phyloP scores from a whole-genome alignment of 1,284 basidiomycete genomes.

The Trametes polyzona region DNA sequence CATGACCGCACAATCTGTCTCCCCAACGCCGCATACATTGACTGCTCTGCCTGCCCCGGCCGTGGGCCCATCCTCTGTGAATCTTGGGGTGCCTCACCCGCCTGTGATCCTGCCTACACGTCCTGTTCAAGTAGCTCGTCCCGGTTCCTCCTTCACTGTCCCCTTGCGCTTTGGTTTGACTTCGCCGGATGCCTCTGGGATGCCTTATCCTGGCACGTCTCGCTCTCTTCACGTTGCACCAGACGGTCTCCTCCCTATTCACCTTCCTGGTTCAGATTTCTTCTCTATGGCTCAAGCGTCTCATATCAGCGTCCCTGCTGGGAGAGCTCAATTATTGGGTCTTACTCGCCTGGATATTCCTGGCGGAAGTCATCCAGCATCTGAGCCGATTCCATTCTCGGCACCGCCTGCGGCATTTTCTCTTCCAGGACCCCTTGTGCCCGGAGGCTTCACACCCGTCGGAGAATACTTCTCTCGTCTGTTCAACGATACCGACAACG shows the following conservation, averaged over 20 bases:
- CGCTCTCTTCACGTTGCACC: background rate
- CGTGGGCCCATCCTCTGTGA: background rate
- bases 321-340: background rate
- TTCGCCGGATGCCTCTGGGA: background rate
- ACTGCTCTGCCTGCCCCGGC: too few species aligned
- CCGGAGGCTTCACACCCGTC: background rate
- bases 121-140: conserved; percentile 6
- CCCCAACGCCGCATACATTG: background rate
- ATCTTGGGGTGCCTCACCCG: too few species aligned
- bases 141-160: conserved; percentile 23
- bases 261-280: background rate
- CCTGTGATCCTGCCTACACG: background rate
- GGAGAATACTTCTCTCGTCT: conserved; percentile 16
- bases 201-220: background rate
- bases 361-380: background rate
- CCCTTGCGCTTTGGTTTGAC: conserved; percentile 8
- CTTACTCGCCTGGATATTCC: background rate
- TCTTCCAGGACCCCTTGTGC: background rate
- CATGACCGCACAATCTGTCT: background rate
- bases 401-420: background rate
- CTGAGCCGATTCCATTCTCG: background rate
- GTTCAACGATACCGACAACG: conserved; percentile 1
- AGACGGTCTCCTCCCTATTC: background rate
- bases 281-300: too few species aligned
- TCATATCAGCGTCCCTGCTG: background rate